A percentile compares a stretch with the other conserved stretches of the same genome.
phyloP scores from a whole-genome alignment of 1,284 basidiomycete species.

The Gymnopus androsaceus region DNA sequence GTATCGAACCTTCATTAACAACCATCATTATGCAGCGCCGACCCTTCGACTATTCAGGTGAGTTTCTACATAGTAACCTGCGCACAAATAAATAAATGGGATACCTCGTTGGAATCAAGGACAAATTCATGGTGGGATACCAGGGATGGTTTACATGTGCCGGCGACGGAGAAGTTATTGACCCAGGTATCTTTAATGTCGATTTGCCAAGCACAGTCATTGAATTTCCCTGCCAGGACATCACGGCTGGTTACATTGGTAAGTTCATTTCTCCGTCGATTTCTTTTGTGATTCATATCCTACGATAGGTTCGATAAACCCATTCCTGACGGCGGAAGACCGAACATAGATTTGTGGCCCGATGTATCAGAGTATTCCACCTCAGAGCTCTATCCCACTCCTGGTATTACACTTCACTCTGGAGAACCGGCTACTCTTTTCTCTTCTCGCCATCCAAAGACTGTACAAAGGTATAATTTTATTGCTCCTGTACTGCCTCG shows the following conservation, averaged over 20 bases:
- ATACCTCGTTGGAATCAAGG: no score
- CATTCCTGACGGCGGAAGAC: conserved; percentile 63
- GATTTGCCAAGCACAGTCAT: background rate
- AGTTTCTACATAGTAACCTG: no score
- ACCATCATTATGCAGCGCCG: conserved; percentile 35
- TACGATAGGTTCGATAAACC: conserved; percentile 69
- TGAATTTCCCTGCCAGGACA: conserved; percentile 52
- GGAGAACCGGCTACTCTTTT: conserved; percentile 68
- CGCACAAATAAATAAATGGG: no score
- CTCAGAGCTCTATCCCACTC: conserved; percentile 67
- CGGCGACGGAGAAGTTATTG: conserved; percentile 65
- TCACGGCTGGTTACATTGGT: conserved; percentile 84
- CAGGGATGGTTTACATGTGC: conserved; percentile 82
- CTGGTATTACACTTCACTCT: conserved; percentile 57
- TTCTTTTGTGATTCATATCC: no score
- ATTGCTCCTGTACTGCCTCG: background rate
- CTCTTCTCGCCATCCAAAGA: conserved; percentile 72
- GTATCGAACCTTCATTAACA: background rate
- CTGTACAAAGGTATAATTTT: conserved; percentile 53
- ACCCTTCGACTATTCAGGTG: conserved; percentile 56
- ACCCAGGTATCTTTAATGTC: conserved; percentile 42
- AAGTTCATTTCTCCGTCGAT: no score
- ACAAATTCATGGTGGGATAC: conserved; percentile 81
- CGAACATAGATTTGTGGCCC: conserved; percentile 75
- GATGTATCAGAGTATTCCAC: conserved; percentile 68